Evolutionary conservation across 768 basidiomycete genomes (phyloP), one percentile per base, ranked within the genome.

Genomic region (Lentinula raphanica): DNA sequence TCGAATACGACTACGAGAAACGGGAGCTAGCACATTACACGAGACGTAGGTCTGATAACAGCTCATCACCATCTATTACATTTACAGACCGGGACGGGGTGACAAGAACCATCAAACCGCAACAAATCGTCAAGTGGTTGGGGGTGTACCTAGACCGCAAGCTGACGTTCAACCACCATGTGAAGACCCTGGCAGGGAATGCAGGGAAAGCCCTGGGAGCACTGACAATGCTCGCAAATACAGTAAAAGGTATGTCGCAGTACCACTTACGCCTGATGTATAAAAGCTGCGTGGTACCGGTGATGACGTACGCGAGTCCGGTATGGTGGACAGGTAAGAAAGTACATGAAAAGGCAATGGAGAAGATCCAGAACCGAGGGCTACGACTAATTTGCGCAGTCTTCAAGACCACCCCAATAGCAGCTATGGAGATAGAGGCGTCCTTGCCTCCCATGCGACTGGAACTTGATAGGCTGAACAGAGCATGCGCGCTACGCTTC

Each of bases 121-220:
- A 54, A 31, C 12, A 54, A 0, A 51, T 62, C 0, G 53, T 71
- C 0, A 59, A 63, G 12, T 76, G 74, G 71, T 71, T 76, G 0
- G 74, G 73, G 0, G 62, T 76, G 0, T 60, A 62, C 60, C 66
- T 75, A 7, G 74, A 76, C 63, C 32, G 63, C 1, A 65, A 69
- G 49, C 70, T 77, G 0, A 45, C 25, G 0, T 77, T 76, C 63
- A 61, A 67, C 23, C 57, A 67, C 9, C 75, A 76, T 42, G 64
- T 69, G 3, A 63, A 67, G 8, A 59, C 60, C 0, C 54, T 68
- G 9, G 58, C 68, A 0, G 65, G 60, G 2, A 51, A 63, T 8
- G 75, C 71, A 0, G 59, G 51, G 6, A 66, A 63, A 8, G 65
- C 69, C 2, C 11, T 50, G 9, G 49, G 49, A 4, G 4, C 23